phyloP scores from a whole-genome alignment of 257 asterid species.

The Solanum dulcamara region DNA sequence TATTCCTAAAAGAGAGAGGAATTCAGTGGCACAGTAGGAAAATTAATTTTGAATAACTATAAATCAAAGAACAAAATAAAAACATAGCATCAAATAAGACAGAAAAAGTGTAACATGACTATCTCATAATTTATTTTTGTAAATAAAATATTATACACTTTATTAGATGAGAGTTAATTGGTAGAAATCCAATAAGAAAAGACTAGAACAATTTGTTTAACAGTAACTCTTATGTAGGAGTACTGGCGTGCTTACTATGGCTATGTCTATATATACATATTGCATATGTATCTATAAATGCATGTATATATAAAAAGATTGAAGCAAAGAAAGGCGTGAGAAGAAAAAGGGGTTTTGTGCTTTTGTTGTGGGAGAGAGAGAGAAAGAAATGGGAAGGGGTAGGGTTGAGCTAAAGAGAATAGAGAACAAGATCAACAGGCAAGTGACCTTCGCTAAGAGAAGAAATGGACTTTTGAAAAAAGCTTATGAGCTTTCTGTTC shows the following conservation, averaged over 20 bases:
- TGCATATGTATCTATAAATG: conserved; percentile 5
- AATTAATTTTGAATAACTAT: too few relatives aligned
- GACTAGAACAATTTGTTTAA: background rate
- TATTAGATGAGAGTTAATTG: background rate
- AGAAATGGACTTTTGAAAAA: conserved; percentile 12
- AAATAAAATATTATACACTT: background rate
- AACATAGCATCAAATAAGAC: background rate
- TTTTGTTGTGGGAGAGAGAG: background rate
- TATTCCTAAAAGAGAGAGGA: background rate
- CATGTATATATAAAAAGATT: conserved; percentile 12
- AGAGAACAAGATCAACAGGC: conserved; percentile 9
- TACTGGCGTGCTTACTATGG: background rate
- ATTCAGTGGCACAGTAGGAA: too few relatives aligned
- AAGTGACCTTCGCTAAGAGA: conserved; percentile 9
- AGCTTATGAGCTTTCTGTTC: conserved; percentile 11
- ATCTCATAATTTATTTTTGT: background rate
- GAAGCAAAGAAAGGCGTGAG: too few relatives aligned
- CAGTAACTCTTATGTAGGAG: background rate
- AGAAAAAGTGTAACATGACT: background rate
- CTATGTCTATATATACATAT: conserved; percentile 17
- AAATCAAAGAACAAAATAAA: background rate
- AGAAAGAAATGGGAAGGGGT: conserved; percentile 7
- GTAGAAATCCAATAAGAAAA: background rate
- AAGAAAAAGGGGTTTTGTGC: conserved; percentile 1
- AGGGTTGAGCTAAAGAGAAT: conserved; percentile 13